Evolutionary conservation across 2,329 filamentous ascomycete genomes (phyloP), one percentile per base, ranked within the genome.

Genomic region (Phialophora tarda): DNA sequence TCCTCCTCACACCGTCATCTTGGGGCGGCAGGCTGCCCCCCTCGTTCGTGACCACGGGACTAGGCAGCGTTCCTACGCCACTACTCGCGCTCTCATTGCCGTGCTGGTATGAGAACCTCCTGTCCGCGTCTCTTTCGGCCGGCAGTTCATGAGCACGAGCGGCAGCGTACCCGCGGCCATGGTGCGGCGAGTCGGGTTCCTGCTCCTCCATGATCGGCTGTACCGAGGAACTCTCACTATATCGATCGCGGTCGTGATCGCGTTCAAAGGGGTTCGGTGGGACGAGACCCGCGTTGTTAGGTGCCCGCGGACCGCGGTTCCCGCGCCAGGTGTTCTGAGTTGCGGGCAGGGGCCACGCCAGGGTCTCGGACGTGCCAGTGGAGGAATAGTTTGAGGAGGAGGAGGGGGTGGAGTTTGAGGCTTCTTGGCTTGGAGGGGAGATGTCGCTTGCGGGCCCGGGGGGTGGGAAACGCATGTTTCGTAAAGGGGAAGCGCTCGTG

Each of bases 181-280:
- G 3, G 12, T 59, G 34, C 10, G 50, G 30, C 34, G 38, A 50
- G 11, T 24, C 30, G 3, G 61, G 59, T 10, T 58, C 56, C 8
- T 61, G 51, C 3, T 56, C 44, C 32, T 69, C 64, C 26, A 69
- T 69, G 44, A 69, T 69, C 6, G 67, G 67, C 21, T 69, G 67
- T 10, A 69, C 59, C 30, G 64, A 67, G 23, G 59, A 63, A 48
- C 50, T 64, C 34, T 65, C 62, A 44, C 62, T 65, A 23, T 44
- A 44, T 2, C 66, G 44, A 17, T 66, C 66, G 14, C 51, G 51
- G 21, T 28, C 26, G 23, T 53, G 48, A 12, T 51, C 26, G 7
- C 28, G 4, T 26, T 51, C 55, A 51, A 60, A 59, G 23, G 48
- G 47, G 28, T 41, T 41, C 8, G n/a, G 28, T 23, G n/a, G n/a